phyloP scores from a whole-genome alignment of 306 rosid species.

The Betula pendula region DNA sequence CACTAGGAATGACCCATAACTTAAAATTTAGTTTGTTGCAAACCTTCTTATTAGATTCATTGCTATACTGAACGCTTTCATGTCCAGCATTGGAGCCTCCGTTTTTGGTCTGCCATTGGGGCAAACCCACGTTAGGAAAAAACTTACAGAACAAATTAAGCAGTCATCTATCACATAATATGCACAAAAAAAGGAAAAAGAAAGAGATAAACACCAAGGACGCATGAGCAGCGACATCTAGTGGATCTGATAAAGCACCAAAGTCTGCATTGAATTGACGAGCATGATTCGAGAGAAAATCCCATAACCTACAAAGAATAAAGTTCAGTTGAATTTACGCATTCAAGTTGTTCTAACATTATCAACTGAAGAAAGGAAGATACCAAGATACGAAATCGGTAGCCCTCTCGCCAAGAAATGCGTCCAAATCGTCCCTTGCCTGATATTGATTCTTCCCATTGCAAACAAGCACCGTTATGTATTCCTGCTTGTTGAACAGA shows the following conservation, averaged over 20 bases:
- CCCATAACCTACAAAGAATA: slow-evolving; percentile 30
- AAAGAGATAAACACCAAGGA: not conserved
- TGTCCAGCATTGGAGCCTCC: slow-evolving; percentile 4
- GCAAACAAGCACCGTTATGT: slow-evolving; percentile 33
- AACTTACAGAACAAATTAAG: not conserved
- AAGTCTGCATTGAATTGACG: not conserved
- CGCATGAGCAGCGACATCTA: not conserved
- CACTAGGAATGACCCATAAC: not conserved
- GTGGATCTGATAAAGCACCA: not conserved
- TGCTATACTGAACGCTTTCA: not conserved
- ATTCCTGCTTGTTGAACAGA: slow-evolving; percentile 17
- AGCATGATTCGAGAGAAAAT: not conserved
- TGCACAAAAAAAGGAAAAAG: not conserved
- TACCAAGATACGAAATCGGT: slow-evolving; percentile 39
- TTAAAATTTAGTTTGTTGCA: not conserved
- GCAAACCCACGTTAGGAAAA: not conserved
- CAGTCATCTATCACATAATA: not conserved
- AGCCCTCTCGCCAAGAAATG: slow-evolving; percentile 27
- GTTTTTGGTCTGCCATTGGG: slow-evolving; percentile 1
- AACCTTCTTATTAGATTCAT: slow-evolving; percentile 27
- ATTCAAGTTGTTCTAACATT: not conserved
- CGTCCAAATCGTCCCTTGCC: slow-evolving; percentile 34
- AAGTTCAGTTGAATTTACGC: not conserved
- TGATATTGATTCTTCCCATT: slow-evolving; percentile 39
- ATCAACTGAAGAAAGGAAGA: not conserved